Evolutionary conservation across 2,329 filamentous ascomycete species (phyloP).

Genomic region (Aspergillus sp.): DNA sequence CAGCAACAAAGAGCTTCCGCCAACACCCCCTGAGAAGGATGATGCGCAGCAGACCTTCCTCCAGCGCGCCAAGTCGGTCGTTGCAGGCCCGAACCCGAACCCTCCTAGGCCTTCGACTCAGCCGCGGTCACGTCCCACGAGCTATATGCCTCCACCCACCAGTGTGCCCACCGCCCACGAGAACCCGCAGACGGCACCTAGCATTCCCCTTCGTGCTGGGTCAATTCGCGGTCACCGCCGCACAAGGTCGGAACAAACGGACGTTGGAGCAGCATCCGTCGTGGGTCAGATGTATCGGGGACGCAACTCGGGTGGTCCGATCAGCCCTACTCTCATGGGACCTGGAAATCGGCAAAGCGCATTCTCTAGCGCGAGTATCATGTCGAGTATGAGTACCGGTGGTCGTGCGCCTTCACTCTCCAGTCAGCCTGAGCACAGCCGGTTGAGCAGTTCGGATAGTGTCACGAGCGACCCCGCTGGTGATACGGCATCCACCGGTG

Average conservation of each 20-base stretch:
- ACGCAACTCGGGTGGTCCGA: constrained; percentile 53
- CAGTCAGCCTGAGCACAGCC: constrained; percentile 49
- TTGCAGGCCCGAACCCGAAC: constrained; percentile 43
- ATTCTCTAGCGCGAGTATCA: constrained; percentile 50
- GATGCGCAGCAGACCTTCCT: constrained; percentile 53
- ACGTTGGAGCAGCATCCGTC: constrained; percentile 63
- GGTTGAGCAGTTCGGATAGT: constrained; percentile 69
- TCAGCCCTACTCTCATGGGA: constrained; percentile 54
- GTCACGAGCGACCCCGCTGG: constrained; percentile 52
- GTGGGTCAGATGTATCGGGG: constrained; percentile 90
- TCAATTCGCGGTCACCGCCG: constrained; percentile 50
- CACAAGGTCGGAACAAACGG: constrained; percentile 52
- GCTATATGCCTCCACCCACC: constrained; percentile 43
- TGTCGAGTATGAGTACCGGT: constrained; percentile 55
- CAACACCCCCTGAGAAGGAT: constrained; percentile 64
- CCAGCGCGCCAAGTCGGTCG: constrained; percentile 62
- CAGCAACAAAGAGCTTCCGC: constrained; percentile 79
- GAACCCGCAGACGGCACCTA: constrained; percentile 51
- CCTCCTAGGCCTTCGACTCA: constrained; percentile 30
- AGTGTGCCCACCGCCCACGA: constrained; percentile 42
- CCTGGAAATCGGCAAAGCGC: constrained; percentile 45
- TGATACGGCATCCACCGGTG: constrained; percentile 47
- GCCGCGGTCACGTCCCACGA: constrained; percentile 50
- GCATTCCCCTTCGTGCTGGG: constrained; percentile 49
- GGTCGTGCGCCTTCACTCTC: constrained; percentile 55